Evolutionary conservation across 1,284 basidiomycete genomes (phyloP).

Genomic region (Pulveroboletus sp.): DNA sequence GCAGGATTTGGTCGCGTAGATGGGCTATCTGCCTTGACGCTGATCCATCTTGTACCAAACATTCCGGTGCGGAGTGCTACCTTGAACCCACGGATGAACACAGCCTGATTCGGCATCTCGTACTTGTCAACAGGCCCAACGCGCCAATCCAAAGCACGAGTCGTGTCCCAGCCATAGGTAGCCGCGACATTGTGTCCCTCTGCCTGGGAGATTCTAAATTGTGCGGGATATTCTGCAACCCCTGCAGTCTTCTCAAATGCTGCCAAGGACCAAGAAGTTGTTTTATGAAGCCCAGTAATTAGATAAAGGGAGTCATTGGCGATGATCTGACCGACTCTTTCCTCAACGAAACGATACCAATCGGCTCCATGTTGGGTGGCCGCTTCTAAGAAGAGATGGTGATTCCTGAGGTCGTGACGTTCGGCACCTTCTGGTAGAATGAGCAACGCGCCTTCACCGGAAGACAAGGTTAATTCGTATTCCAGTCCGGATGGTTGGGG

Average conservation of each 20-base stretch:
- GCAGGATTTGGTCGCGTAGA: not conserved
- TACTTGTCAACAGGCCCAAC: not conserved
- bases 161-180: constrained; percentile 9
- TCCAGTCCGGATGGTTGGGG: not conserved
- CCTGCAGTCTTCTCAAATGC: constrained; percentile 5
- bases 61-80: constrained; percentile 3
- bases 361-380: constrained; percentile 6
- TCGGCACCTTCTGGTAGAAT: constrained; percentile 16
- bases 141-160: constrained; percentile 7
- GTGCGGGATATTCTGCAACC: constrained; percentile 1
- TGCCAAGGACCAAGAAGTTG: constrained; percentile 15
- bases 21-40: not conserved
- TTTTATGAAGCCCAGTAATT: constrained; percentile 15
- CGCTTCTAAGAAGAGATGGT: not conserved
- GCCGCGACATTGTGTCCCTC: not conserved
- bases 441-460: constrained; percentile 14
- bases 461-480: constrained; percentile 10
- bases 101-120: constrained; percentile 2
- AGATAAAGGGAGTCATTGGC: constrained; percentile 15
- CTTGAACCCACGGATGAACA: constrained; percentile 19
- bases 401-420: constrained; percentile 9
- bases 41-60: constrained; percentile 5
- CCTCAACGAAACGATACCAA: constrained; percentile 17
- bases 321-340: constrained; percentile 8
- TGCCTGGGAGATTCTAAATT: not conserved